A percentile compares a stretch with the other conserved stretches of the same genome.
These are phyloP conservation scores for Arctium minus DNA, from an alignment of 129 eudicot genomes.

Conservation along the genomic window DNA sequence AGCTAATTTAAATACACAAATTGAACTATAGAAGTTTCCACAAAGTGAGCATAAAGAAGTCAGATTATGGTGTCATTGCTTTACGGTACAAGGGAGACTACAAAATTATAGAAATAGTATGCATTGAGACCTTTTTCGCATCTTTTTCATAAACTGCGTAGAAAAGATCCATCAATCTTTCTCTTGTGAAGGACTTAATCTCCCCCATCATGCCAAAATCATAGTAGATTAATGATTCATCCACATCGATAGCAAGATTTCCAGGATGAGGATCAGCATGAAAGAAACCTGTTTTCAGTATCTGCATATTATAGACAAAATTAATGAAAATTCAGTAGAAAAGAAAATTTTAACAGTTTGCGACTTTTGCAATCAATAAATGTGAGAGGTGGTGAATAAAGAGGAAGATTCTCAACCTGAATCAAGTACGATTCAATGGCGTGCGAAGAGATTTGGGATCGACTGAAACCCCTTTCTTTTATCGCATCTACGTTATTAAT, in stretches of 20 bases:
- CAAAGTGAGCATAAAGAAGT: not conserved
- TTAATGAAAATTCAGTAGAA: not conserved
- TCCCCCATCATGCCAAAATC: slow-evolving; percentile 99
- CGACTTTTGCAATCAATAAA: not conserved
- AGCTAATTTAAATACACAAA: slow-evolving; percentile 1
- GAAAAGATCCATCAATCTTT: slow-evolving; percentile 67
- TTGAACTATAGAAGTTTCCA: not conserved
- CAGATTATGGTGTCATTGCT: not conserved
- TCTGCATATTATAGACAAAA: slow-evolving; percentile 40
- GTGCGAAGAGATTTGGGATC: slow-evolving; percentile 72
- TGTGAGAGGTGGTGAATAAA: not conserved
- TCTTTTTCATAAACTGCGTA: slow-evolving; percentile 91
- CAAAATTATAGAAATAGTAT: not conserved
- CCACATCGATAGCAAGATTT: slow-evolving; percentile 95
- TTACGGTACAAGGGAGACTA: not conserved
- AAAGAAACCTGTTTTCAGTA: slow-evolving; percentile 90
- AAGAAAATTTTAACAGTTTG: not conserved
- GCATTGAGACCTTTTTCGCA: slow-evolving; percentile 72
- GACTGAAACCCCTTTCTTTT: slow-evolving; percentile 66
- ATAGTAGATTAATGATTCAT: slow-evolving; percentile 90
- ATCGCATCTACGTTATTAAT: slow-evolving; percentile 66
- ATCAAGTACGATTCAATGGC: slow-evolving; percentile 93
- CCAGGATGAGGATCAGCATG: slow-evolving; percentile 99
- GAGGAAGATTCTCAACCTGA: slow-evolving; percentile 49
- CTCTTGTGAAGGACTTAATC: slow-evolving; percentile 82